These are phyloP conservation scores for Cryptococcus wingfieldii DNA, from an alignment of 1,284 basidiomycete species.

Conservation along the genomic window DNA sequence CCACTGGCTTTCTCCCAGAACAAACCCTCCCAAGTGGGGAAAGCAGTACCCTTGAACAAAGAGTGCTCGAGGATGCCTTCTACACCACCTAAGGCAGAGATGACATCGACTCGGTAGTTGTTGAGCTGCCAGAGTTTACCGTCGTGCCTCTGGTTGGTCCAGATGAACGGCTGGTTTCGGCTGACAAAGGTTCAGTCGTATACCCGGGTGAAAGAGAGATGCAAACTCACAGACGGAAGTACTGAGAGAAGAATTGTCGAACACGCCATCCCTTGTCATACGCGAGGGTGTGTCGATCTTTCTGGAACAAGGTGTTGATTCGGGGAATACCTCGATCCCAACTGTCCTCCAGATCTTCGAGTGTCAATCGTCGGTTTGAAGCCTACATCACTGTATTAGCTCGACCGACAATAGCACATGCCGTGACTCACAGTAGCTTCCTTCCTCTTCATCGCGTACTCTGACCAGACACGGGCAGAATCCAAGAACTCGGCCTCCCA, in stretches of 20 bases:
- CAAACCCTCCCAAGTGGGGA: constrained; percentile 54
- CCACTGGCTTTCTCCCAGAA: constrained; percentile 85
- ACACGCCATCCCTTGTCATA: constrained; percentile 97
- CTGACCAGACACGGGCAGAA: constrained; percentile 97
- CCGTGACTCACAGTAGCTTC: constrained; percentile 65
- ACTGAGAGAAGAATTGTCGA: constrained; percentile 95
- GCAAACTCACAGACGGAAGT: constrained; percentile 59
- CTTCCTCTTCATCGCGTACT: constrained; percentile 99
- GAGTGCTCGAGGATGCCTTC: constrained; percentile 98
- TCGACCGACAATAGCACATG: background rate
- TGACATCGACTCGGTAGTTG: constrained; percentile 97
- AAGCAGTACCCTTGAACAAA: constrained; percentile 92
- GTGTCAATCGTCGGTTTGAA: constrained; percentile 88
- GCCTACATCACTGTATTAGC: constrained; percentile 50
- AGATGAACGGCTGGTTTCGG: constrained; percentile 87
- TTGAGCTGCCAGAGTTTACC: constrained; percentile 98
- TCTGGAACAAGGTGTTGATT: constrained; percentile 44
- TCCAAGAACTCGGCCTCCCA: constrained; percentile 99
- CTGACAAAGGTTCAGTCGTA: background rate
- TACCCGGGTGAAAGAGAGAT: background rate
- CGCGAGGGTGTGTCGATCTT: constrained; percentile 87
- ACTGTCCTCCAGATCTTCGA: constrained; percentile 96
- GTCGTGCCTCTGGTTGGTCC: constrained; percentile 97
- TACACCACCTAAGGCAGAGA: constrained; percentile 80
- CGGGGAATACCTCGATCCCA: constrained; percentile 93